phyloP scores from a whole-genome alignment of 2,329 filamentous ascomycete species.

The Trichoderma brevicompactum region DNA sequence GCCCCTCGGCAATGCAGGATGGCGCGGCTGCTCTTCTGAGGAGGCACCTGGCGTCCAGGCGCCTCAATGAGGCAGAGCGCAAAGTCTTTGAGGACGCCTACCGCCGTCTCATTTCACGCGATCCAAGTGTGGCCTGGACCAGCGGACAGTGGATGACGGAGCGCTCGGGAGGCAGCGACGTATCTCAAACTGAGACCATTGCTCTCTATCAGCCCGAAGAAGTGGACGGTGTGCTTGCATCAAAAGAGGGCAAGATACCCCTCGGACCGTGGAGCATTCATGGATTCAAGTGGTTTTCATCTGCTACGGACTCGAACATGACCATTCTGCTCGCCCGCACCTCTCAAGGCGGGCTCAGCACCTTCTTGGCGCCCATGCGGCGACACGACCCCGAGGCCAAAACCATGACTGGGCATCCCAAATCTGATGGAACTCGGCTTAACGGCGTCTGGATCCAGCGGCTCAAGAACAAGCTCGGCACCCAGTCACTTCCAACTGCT shows the following conservation, averaged over 20 bases:
- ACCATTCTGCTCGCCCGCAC: slow-evolving; percentile 66
- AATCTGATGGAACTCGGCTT: slow-evolving; percentile 48
- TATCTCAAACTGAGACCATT: slow-evolving; percentile 68
- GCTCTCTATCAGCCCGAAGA: slow-evolving; percentile 44
- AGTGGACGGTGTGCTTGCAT: slow-evolving; percentile 29
- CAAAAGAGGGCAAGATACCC: slow-evolving; percentile 35
- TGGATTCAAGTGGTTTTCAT: slow-evolving; percentile 66
- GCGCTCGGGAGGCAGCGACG: slow-evolving; percentile 69
- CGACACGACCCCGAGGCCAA: slow-evolving; percentile 44
- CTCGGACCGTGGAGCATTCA: slow-evolving; percentile 63
- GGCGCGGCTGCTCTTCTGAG: slow-evolving; percentile 60
- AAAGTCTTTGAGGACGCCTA: slow-evolving; percentile 58
- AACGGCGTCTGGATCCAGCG: slow-evolving; percentile 72
- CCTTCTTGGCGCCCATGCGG: slow-evolving; percentile 69
- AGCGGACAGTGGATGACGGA: slow-evolving; percentile 82
- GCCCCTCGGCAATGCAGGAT: slow-evolving; percentile 70
- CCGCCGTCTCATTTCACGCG: slow-evolving; percentile 56
- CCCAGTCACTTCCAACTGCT: slow-evolving; percentile 70
- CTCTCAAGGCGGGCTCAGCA: slow-evolving; percentile 52
- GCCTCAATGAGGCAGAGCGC: slow-evolving; percentile 40
- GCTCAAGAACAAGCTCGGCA: slow-evolving; percentile 75
- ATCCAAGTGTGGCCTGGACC: slow-evolving; percentile 62
- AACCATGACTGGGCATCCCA: slow-evolving; percentile 37
- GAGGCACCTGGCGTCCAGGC: slow-evolving; percentile 46
- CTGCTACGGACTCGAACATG: slow-evolving; percentile 49